Conservation (phyloP, 1,284 basidiomycete species). For the Ustilago nuda region DNA sequence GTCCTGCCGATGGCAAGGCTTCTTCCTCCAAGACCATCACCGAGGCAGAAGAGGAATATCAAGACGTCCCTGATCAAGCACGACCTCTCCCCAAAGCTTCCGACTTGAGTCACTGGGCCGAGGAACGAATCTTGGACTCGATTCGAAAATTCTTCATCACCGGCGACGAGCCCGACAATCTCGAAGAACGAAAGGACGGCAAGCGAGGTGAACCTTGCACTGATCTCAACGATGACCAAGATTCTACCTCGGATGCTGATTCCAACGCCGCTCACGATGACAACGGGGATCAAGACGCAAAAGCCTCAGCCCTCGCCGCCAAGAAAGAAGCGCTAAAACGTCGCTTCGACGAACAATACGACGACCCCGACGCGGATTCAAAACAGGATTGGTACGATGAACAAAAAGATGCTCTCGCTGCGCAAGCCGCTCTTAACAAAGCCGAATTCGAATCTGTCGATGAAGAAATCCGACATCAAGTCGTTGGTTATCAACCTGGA, state of each 20-base stretch:
- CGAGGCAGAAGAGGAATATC: constrained; percentile 42
- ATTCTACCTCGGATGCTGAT: constrained; percentile 38
- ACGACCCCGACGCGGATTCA: constrained; percentile 77
- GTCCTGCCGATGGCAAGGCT: constrained; percentile 67
- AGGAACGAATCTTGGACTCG: constrained; percentile 85
- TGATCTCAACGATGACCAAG: constrained; percentile 66
- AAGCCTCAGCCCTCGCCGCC: constrained; percentile 76
- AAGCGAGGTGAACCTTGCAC: constrained; percentile 38
- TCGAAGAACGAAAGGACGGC: constrained; percentile 52
- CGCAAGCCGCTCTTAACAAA: constrained; percentile 84
- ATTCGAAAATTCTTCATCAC: constrained; percentile 93
- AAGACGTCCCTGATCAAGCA: constrained; percentile 78
- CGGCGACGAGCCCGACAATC: constrained; percentile 71
- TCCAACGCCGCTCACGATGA: constrained; percentile 71
- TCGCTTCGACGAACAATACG: constrained; percentile 97
- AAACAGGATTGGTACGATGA: constrained; percentile 70
- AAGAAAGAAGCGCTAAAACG: constrained; percentile 93
- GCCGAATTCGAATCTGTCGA: constrained; percentile 88
- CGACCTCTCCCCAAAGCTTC: constrained; percentile 75
- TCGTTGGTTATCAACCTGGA: constrained; percentile 91
- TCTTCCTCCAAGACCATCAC: constrained; percentile 70
- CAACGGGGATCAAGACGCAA: constrained; percentile 70
- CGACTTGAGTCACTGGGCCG: constrained; percentile 79
- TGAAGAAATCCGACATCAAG: constrained; percentile 80
- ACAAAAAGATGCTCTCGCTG: constrained; percentile 90